Evolutionary conservation across 2,329 filamentous ascomycete genomes (phyloP), one percentile per base, ranked within the genome.

Genomic region (Penicillium sp.): DNA sequence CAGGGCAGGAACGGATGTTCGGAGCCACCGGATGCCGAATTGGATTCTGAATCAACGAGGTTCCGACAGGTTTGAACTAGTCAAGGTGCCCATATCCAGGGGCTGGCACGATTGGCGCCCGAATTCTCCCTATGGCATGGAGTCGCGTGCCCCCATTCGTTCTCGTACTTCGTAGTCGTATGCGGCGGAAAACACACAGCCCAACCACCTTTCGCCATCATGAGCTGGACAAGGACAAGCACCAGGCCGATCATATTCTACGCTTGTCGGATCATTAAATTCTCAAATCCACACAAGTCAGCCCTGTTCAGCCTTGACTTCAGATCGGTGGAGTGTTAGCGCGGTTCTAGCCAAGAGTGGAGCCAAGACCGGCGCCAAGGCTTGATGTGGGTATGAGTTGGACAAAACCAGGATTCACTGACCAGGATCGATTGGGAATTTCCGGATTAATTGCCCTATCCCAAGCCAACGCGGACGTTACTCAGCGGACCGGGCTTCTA

Each of bases 1-100:
- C 34, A 50, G 33, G 47, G 47, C 47, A 50, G 42, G 47, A 24
- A 45, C 47, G 47, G 47, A 43, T 41, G 39, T 24, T 33, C 47
- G 47, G 47, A 45, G 31, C 2, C 8, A 39, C 24, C 42, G 47
- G 47, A 50, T 16, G 33, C 41, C 42, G 42, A 26, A 44, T 18
- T 13, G 1, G 6, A 21, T 21, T 21, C 13, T 38, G 34, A 38
- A 16, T 12, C 7, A 18, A 38, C 3, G 16, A 18, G 2, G n/a
- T 12, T 5, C 36, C 36, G 21, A 12, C 21, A 39, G 9, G 21
- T 6, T 2, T 8, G 16, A 21, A 8, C 28, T 29, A 29, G 28
- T 29, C 8, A 8, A 29, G 28, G 18, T 21, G 18, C 18, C 18
- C 18, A 21, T 21, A 21, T 21, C 18, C 18, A 21, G 18, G 18